Conservation (phyloP, 805 yeast species). For the Monosporozyma solicola region DNA sequence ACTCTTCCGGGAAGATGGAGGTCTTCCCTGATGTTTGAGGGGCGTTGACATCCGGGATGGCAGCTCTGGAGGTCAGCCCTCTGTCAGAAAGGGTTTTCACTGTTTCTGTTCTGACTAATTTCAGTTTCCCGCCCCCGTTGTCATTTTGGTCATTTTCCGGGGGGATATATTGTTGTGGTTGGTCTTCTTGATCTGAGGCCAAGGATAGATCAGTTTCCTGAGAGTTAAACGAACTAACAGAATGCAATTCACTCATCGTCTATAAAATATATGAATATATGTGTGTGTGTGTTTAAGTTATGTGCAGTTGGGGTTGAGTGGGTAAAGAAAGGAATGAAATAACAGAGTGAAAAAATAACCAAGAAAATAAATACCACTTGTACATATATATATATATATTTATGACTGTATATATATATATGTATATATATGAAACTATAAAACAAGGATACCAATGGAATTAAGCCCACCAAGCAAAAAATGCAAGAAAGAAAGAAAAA, state of each 20-base stretch:
- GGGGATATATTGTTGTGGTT: slow-evolving; percentile 22
- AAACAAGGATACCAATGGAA: not conserved
- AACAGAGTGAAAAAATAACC: not conserved
- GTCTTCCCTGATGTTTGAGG: slow-evolving; percentile 43
- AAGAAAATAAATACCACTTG: not conserved
- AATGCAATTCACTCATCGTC: slow-evolving; percentile 10
- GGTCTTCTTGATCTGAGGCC: slow-evolving; percentile 11
- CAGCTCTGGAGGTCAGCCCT: slow-evolving; percentile 50
- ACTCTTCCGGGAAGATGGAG: slow-evolving; percentile 89
- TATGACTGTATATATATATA: not conserved
- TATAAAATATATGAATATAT: not conserved
- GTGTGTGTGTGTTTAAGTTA: not conserved
- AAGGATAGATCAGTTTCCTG: slow-evolving; percentile 8
- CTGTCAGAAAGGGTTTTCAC: slow-evolving; percentile 53
- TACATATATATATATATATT: not conserved
- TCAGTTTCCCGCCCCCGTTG: slow-evolving; percentile 15
- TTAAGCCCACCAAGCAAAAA: not conserved
- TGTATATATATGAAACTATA: no score
- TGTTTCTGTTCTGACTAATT: slow-evolving; percentile 58
- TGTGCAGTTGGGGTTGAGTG: not conserved
- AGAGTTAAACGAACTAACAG: slow-evolving; percentile 10
- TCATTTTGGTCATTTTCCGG: slow-evolving; percentile 1
- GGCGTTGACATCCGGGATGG: slow-evolving; percentile 48
- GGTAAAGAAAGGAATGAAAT: not conserved
- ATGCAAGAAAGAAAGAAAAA: no score